Percentiles rank a stretch among this genome's conserved stretches.
These are phyloP conservation scores for Boletus insuetus DNA, from an alignment of 768 basidiomycete species.

Conservation along the genomic window DNA sequence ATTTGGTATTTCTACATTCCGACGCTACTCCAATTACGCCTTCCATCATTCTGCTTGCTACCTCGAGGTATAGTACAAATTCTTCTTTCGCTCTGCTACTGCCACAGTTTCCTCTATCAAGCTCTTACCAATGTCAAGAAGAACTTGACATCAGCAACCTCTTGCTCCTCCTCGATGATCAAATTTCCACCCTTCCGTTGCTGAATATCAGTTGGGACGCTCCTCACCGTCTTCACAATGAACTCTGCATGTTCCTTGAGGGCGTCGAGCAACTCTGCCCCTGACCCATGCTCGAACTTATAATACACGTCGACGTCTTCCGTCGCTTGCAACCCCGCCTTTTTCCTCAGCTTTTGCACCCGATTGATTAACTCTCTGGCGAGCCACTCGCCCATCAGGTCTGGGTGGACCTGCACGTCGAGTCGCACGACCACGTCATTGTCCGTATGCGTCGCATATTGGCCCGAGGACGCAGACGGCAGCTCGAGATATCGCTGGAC, in stretches of 20 bases:
- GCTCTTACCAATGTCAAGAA: constrained; percentile 57
- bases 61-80: constrained; percentile 24
- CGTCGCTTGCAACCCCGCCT: constrained; percentile 91
- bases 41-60: not conserved
- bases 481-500: constrained; percentile 91
- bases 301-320: constrained; percentile 93
- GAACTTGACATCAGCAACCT: constrained; percentile 78
- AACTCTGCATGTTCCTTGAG: constrained; percentile 64
- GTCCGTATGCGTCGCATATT: constrained; percentile 83
- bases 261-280: constrained; percentile 61
- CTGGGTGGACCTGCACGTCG: constrained; percentile 83
- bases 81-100: not conserved
- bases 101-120: constrained; percentile 11
- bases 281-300: constrained; percentile 66
- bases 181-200: constrained; percentile 48
- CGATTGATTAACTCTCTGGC: constrained; percentile 89
- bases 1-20: constrained; percentile 15
- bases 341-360: constrained; percentile 93
- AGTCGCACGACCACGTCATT: constrained; percentile 93
- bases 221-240: constrained; percentile 73
- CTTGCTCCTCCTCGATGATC: constrained; percentile 85
- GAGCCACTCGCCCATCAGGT: constrained; percentile 84
- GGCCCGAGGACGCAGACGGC: constrained; percentile 53
- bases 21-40: not conserved
- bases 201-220: constrained; percentile 59